A percentile compares a stretch with the other conserved stretches of the same genome.
Conservation (phyloP, 163 green algal genomes). For the Volvox carteri region DNA sequence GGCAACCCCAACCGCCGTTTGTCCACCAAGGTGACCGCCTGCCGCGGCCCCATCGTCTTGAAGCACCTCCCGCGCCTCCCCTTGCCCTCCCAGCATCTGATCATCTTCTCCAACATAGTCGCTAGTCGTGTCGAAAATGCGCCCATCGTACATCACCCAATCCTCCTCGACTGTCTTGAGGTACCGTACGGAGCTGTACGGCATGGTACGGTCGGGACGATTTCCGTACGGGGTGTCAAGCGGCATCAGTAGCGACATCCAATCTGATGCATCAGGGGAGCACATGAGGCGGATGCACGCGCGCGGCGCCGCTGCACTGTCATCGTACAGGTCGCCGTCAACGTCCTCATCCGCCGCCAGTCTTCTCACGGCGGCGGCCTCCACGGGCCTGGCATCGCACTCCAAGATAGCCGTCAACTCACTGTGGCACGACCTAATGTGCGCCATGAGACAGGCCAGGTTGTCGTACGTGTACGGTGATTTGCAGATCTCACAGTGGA, state of each 20-base stretch:
- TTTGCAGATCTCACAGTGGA: neutral
- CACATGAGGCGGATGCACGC: neutral
- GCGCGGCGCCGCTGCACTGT: too few species aligned
- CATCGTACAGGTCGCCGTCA: too few species aligned
- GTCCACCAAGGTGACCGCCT: too few species aligned
- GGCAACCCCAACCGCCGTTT: too few species aligned
- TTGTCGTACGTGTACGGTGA: conserved; percentile 4
- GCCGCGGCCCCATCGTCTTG: neutral
- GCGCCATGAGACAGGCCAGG: conserved; percentile 15
- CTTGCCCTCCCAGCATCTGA: too few species aligned
- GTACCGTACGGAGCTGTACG: too few species aligned
- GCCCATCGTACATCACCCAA: conserved; percentile 14
- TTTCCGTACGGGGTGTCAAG: too few species aligned
- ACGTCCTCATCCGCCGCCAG: neutral
- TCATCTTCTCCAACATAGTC: neutral
- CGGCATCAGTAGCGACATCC: neutral
- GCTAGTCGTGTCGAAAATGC: neutral
- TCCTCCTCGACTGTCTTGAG: neutral
- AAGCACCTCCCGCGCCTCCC: too few species aligned
- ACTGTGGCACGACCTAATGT: neutral
- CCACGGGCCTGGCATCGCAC: too few species aligned
- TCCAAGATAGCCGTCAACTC: neutral
- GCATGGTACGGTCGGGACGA: too few species aligned
- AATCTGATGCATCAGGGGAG: neutral
- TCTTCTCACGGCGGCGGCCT: too few species aligned